These are phyloP conservation scores for Globomyces sp. DNA, from an alignment of 371 early-diverging fungal species.

Conservation along the genomic window DNA sequence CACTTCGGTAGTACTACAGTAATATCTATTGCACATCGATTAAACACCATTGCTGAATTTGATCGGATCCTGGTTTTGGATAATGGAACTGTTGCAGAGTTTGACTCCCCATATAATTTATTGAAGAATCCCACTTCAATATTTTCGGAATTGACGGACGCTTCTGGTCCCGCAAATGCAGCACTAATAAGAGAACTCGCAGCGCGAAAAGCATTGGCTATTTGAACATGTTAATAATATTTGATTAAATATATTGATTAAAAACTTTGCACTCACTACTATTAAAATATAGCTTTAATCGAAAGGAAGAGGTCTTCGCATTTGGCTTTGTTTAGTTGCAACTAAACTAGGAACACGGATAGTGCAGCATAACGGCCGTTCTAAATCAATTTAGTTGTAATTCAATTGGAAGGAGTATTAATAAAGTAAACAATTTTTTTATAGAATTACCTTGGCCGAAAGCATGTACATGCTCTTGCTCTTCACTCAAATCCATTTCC, in stretches of 20 bases:
- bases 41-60: slow-evolving; percentile 70
- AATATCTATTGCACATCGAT: slow-evolving; percentile 52
- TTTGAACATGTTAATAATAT: too few relatives aligned
- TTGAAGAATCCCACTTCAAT: slow-evolving; percentile 29
- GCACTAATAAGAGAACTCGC: slow-evolving; percentile 28
- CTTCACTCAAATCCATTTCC: too few relatives aligned
- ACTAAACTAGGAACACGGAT: slow-evolving; percentile 93
- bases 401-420: too few relatives aligned
- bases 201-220: neutral
- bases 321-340: slow-evolving; percentile 62
- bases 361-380: slow-evolving; percentile 91
- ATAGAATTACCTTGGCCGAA: slow-evolving; percentile 65
- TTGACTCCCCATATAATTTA: slow-evolving; percentile 53
- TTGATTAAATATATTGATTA: too few relatives aligned
- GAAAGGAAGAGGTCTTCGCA: slow-evolving; percentile 34
- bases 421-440: too few relatives aligned
- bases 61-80: slow-evolving; percentile 65
- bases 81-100: slow-evolving; percentile 47
- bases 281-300: slow-evolving; percentile 22
- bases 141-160: slow-evolving; percentile 37
- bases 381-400: slow-evolving; percentile 22
- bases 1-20: slow-evolving; percentile 57
- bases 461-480: slow-evolving; percentile 69
- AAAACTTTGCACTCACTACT: too few relatives aligned
- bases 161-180: slow-evolving; percentile 38